A percentile compares a stretch with the other conserved stretches of the same genome.
phyloP scores from a whole-genome alignment of 2,329 filamentous ascomycete genomes.

The Leptodontidium sp. region DNA sequence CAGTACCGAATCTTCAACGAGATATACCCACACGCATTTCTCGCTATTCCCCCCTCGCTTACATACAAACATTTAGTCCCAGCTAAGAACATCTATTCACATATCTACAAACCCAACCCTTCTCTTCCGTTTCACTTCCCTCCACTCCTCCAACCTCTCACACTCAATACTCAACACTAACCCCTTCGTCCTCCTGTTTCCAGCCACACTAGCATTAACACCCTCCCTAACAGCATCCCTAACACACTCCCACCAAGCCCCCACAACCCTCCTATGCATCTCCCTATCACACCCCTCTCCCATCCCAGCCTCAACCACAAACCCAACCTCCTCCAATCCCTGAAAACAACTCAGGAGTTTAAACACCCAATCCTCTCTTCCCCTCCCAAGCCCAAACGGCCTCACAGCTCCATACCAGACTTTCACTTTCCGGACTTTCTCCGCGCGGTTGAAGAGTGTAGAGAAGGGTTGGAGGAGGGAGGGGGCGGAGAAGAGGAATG shows the following conservation, averaged over 20 bases:
- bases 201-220: not conserved
- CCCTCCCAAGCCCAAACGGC: not conserved
- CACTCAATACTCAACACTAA: not conserved
- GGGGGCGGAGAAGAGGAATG: not conserved
- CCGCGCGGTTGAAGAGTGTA: not conserved
- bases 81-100: too few species aligned
- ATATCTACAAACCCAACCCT: too few species aligned
- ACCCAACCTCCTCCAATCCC: not conserved
- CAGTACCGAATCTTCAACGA: not conserved
- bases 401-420: not conserved
- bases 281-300: not conserved
- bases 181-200: not conserved
- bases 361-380: not conserved
- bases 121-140: too few species aligned
- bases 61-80: too few species aligned
- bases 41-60: too few species aligned
- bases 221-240: not conserved
- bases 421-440: not conserved
- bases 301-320: not conserved
- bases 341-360: not conserved
- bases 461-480: not conserved
- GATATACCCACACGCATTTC: not conserved
- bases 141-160: constrained; percentile 2
- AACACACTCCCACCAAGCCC: not conserved
- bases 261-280: not conserved